phyloP scores from a whole-genome alignment of 768 basidiomycete species.

The Xerocomus spinulosus region DNA sequence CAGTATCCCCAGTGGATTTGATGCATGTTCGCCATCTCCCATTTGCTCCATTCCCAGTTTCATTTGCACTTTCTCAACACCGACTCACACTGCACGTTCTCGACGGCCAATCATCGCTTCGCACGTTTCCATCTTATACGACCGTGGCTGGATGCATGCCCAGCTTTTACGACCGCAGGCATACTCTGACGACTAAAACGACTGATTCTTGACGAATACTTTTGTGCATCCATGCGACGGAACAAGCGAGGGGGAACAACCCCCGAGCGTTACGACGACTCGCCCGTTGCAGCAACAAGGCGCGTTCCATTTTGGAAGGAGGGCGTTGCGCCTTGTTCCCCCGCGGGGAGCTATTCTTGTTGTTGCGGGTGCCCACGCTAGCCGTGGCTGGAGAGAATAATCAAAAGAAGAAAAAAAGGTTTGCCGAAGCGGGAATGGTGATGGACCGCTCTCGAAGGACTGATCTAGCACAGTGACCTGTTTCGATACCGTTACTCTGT shows the following conservation, averaged over 20 bases:
- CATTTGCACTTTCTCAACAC: slow-evolving; percentile 19
- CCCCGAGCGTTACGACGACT: slow-evolving; percentile 14
- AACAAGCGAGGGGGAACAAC: slow-evolving; percentile 22
- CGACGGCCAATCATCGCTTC: slow-evolving; percentile 23
- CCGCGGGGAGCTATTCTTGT: slow-evolving; percentile 23
- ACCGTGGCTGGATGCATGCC: too few relatives aligned
- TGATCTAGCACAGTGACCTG: slow-evolving; percentile 18
- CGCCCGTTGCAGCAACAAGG: slow-evolving; percentile 13
- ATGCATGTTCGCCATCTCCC: slow-evolving; percentile 24
- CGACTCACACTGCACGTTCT: slow-evolving; percentile 19
- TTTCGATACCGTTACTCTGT: slow-evolving; percentile 18
- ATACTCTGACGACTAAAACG: slow-evolving; percentile 31
- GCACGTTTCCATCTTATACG: slow-evolving; percentile 18
- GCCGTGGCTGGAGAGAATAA: slow-evolving; percentile 31
- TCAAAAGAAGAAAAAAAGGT: too few relatives aligned
- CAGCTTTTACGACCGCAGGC: slow-evolving; percentile 31
- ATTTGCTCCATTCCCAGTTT: slow-evolving; percentile 13
- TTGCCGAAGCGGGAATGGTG: slow-evolving; percentile 19
- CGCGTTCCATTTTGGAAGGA: slow-evolving; percentile 11
- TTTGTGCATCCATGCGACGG: slow-evolving; percentile 28
- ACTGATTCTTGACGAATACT: slow-evolving; percentile 35
- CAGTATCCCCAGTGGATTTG: slow-evolving; percentile 32
- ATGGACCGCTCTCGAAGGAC: slow-evolving; percentile 29
- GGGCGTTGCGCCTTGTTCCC: slow-evolving; percentile 14
- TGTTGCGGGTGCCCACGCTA: slow-evolving; percentile 28